A percentile compares a stretch with the other conserved stretches of the same genome.
phyloP scores from a whole-genome alignment of 805 yeast species.

The Candida maris region DNA sequence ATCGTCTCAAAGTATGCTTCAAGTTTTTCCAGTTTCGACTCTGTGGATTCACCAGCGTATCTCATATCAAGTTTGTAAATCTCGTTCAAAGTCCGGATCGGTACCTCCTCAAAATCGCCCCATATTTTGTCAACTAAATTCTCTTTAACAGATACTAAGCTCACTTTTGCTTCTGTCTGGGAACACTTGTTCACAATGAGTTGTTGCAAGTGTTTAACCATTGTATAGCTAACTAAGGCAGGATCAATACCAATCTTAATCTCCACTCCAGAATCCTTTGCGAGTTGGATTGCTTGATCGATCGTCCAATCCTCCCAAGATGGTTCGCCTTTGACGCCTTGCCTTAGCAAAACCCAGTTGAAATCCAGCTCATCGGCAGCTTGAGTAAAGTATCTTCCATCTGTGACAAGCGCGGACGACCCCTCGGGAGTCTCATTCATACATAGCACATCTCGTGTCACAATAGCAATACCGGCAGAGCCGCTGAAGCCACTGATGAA shows the following conservation, averaged over 20 bases:
- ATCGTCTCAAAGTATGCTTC: constrained; percentile 34
- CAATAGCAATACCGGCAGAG: constrained; percentile 57
- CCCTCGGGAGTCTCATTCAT: constrained; percentile 54
- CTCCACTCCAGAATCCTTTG: constrained; percentile 41
- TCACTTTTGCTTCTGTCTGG: constrained; percentile 33
- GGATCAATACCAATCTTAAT: constrained; percentile 46
- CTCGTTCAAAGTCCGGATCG: constrained; percentile 49
- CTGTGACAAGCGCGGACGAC: constrained; percentile 52
- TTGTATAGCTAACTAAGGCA: constrained; percentile 38
- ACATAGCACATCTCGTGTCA: constrained; percentile 50
- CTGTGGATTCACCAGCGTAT: constrained; percentile 62
- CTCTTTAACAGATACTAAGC: constrained; percentile 41
- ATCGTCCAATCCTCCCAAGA: constrained; percentile 59
- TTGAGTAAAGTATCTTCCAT: constrained; percentile 58
- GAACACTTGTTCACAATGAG: constrained; percentile 29
- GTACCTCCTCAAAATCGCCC: constrained; percentile 55
- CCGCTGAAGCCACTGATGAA: constrained; percentile 61
- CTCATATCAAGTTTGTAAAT: constrained; percentile 49
- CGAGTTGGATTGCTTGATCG: constrained; percentile 45
- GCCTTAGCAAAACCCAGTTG: constrained; percentile 55
- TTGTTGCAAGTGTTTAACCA: constrained; percentile 31
- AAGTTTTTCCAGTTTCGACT: constrained; percentile 53
- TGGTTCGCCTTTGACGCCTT: constrained; percentile 46
- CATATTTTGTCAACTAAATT: constrained; percentile 50
- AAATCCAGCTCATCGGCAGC: constrained; percentile 56